Percentiles rank a stretch among this genome's conserved stretches.
phyloP scores from a whole-genome alignment of 768 basidiomycete genomes.

The Clitopilus passeckerianus region DNA sequence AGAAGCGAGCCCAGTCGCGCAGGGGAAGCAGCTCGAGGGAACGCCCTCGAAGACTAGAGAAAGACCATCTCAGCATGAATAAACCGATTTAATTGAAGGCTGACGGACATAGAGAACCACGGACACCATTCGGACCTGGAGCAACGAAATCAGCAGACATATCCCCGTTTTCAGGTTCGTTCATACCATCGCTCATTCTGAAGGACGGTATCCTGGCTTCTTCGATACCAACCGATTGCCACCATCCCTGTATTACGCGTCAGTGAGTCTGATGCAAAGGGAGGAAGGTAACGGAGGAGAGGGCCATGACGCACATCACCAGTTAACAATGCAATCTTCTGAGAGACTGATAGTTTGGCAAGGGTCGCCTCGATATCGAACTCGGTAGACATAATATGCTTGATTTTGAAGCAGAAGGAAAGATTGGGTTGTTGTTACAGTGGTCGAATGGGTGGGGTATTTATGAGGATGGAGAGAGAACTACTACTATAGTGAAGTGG shows the following conservation, averaged over 20 bases:
- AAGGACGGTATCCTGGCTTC: slow-evolving; percentile 34
- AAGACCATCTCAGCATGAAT: slow-evolving; percentile 5
- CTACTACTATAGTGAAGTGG: not conserved
- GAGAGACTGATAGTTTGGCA: not conserved
- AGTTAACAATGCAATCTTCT: not conserved
- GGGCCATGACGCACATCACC: not conserved
- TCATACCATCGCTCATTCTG: slow-evolving; percentile 43
- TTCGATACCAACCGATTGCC: slow-evolving; percentile 39
- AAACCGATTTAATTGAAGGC: no score
- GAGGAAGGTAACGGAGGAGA: not conserved
- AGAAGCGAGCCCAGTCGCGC: slow-evolving; percentile 50
- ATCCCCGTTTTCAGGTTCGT: not conserved
- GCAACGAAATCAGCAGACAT: not conserved
- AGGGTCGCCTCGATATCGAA: not conserved
- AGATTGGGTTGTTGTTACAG: no score
- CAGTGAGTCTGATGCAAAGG: not conserved
- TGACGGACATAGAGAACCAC: slow-evolving; percentile 35
- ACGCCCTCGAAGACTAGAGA: slow-evolving; percentile 51
- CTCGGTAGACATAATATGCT: not conserved
- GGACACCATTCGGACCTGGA: slow-evolving; percentile 44
- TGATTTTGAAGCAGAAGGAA: no score
- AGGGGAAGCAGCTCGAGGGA: slow-evolving; percentile 53
- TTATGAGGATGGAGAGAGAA: no score
- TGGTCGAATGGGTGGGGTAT: not conserved
- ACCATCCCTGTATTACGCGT: slow-evolving; percentile 31